Conservation (phyloP, 352 stramenopile genomes). For the Elongisporangium anandrum region DNA sequence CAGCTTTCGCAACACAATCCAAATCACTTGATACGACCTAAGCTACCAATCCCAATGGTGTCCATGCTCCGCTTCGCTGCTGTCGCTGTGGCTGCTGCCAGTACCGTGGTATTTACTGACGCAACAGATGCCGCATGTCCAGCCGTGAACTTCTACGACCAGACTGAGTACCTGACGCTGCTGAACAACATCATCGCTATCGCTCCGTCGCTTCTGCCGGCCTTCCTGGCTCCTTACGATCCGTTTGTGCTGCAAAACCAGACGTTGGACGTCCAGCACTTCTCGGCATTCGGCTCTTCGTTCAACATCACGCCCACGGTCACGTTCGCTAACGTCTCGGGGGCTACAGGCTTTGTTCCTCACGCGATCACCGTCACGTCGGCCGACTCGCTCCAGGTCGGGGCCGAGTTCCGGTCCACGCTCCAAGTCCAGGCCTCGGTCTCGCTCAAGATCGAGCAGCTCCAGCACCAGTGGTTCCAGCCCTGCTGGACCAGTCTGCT, state of each 20-base stretch:
- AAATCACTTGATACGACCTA: no score
- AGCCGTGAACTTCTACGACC: conserved; percentile 15
- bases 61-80: conserved; percentile 31
- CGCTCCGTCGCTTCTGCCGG: conserved; percentile 15
- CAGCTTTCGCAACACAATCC: no score
- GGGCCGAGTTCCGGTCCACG: conserved; percentile 34
- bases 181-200: conserved; percentile 25
- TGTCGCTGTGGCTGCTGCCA: conserved; percentile 8
- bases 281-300: conserved; percentile 39
- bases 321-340: conserved; percentile 37
- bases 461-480: conserved; percentile 57
- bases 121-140: conserved; percentile 17
- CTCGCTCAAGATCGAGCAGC: conserved; percentile 42
- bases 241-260: conserved; percentile 35
- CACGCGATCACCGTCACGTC: conserved; percentile 41
- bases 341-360: conserved; percentile 38
- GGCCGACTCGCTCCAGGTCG: conserved; percentile 27
- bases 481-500: conserved; percentile 56
- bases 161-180: conserved; percentile 13
- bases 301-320: conserved; percentile 52
- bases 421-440: conserved; percentile 31
- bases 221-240: conserved; percentile 27
- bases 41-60: conserved; percentile 5
- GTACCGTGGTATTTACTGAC: conserved; percentile 10
- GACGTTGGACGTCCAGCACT: conserved; percentile 29